Evolutionary conservation across 108 stramenopile genomes (phyloP), one percentile per base, ranked within the genome.

Genomic region (Nitzschia sp.): DNA sequence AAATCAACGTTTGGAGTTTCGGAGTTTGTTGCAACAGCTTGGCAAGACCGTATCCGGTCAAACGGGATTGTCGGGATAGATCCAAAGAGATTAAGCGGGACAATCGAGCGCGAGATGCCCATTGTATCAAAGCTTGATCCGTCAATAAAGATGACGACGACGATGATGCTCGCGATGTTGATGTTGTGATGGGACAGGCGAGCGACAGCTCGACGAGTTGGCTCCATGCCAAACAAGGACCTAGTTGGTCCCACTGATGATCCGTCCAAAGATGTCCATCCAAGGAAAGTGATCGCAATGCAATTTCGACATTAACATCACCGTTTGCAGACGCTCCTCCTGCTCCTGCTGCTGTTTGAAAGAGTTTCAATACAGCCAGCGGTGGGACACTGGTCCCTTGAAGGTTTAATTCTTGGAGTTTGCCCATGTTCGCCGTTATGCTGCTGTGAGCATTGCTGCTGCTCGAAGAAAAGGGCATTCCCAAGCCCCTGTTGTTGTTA

Each of bases 161-260:
- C n/a, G n/a, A n/a, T n/a, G n/a, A n/a, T n/a, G n/a, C n/a, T n/a
- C n/a, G n/a, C n/a, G n/a, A n/a, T n/a, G n/a, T n/a, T n/a, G n/a
- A n/a, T n/a, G n/a, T n/a, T n/a, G n/a, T n/a, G n/a, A 1, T 41
- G 60, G 60, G 23, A 22, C 32, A 41, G n/a, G n/a, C 60, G 41
- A 61, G 16, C 1, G 38, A 31, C 1, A 61, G 45, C 26, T 44
- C 60, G 15, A 8, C 26, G 1, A 61, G 35, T 0, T 61, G 29
- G 21, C 32, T 45, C 23, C 41, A 41, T 0, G 25, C 41, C 41
- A 61, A 41, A 6, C 8, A 44, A 23, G 5, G 6, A 41, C 32
- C n/a, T 5, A 61, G 41, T 61, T 61, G 60, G n/a, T 61, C 60
- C 25, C 41, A 41, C 2, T 61, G 60, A 15, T 16, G 1, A 61